Conservation (phyloP, 768 basidiomycete species). For the Pleurotus platypus region DNA sequence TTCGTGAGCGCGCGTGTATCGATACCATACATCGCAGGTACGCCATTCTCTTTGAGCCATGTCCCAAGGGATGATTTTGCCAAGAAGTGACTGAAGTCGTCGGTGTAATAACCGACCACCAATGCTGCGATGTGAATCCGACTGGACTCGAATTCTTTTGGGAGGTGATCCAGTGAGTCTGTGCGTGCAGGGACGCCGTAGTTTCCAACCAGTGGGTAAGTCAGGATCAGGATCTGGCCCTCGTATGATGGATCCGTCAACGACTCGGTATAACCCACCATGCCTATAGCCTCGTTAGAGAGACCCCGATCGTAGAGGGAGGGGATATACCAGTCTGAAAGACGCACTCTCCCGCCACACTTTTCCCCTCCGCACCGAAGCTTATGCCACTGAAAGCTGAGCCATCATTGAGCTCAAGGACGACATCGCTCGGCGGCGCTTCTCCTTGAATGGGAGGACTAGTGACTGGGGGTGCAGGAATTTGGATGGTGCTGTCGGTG, state of each 20-base stretch:
- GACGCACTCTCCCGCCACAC: constrained; percentile 95
- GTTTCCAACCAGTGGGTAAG: constrained; percentile 95
- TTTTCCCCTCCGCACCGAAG: constrained; percentile 90
- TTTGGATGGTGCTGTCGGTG: constrained; percentile 1
- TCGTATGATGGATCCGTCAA: constrained; percentile 98
- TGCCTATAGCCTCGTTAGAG: constrained; percentile 52
- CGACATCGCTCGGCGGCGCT: constrained; percentile 45
- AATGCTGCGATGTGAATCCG: constrained; percentile 92
- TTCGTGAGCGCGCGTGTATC: constrained; percentile 98
- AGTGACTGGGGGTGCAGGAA: constrained; percentile 17
- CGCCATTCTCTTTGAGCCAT: constrained; percentile 93
- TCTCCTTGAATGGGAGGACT: constrained; percentile 29
- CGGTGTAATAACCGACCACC: constrained; percentile 90
- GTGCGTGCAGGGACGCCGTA: constrained; percentile 90
- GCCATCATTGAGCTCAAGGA: constrained; percentile 90
- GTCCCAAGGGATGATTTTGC: constrained; percentile 81
- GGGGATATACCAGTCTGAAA: constrained; percentile 89
- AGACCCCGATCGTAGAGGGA: constrained; percentile 8
- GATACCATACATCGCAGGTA: constrained; percentile 93
- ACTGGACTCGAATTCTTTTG: constrained; percentile 87
- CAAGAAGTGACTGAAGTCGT: constrained; percentile 92
- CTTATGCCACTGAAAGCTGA: constrained; percentile 84
- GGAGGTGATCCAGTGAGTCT: constrained; percentile 45
- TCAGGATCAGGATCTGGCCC: constrained; percentile 95
- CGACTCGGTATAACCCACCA: constrained; percentile 99